phyloP scores from a whole-genome alignment of 208 protist species.

The Dictyostelium gargantuum region DNA sequence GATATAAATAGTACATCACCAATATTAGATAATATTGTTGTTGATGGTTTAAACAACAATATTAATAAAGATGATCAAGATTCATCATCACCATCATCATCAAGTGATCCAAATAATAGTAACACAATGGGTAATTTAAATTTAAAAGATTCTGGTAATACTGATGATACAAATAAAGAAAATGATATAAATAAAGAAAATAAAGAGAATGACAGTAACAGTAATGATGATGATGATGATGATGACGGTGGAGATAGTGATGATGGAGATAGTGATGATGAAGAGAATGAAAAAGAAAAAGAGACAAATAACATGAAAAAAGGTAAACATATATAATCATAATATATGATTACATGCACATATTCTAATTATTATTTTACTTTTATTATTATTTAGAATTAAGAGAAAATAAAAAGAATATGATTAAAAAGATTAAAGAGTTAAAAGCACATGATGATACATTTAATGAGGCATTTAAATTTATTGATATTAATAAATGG shows the following conservation, averaged over 20 bases:
- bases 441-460: constrained; percentile 7
- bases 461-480: constrained; percentile 59
- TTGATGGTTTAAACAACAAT: background rate
- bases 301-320: background rate
- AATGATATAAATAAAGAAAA: too few species aligned
- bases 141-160: background rate
- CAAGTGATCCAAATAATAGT: background rate
- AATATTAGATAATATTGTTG: background rate
- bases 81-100: background rate
- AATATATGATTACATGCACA: background rate
- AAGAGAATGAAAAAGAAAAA: background rate
- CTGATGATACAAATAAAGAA: background rate
- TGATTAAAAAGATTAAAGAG: constrained; percentile 22
- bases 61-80: background rate
- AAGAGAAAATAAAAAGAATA: constrained; percentile 42
- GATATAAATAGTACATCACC: background rate
- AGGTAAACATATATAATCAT: background rate
- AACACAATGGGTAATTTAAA: background rate
- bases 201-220: too few species aligned
- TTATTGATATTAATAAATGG: constrained; percentile 49
- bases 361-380: background rate
- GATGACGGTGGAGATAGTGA: background rate
- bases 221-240: background rate
- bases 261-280: background rate
- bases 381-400: background rate